These are phyloP conservation scores for Tulasnella sp. DNA, from an alignment of 768 basidiomycete genomes.

Conservation along the genomic window DNA sequence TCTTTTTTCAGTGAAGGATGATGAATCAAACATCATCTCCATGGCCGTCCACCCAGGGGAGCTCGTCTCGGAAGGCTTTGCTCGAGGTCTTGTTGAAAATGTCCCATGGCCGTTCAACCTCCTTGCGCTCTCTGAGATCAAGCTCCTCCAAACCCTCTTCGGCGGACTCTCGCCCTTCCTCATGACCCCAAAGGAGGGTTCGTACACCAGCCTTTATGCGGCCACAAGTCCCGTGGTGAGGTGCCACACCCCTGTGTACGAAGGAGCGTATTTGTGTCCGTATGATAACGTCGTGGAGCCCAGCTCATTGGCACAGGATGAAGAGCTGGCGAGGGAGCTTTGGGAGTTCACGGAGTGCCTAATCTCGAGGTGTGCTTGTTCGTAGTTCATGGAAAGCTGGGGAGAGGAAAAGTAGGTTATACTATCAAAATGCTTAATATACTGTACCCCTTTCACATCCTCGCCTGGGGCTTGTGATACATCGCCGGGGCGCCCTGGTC, in stretches of 20 bases:
- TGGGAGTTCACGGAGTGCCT: background rate
- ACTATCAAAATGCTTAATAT: no score
- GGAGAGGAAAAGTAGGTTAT: no score
- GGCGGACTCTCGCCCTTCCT: no score
- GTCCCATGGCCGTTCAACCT: no score
- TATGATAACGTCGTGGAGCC: background rate
- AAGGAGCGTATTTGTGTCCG: background rate
- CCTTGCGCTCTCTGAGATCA: no score
- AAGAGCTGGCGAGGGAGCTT: background rate
- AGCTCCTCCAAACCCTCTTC: no score
- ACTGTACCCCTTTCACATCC: no score
- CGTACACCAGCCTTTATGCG: background rate
- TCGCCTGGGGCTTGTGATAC: no score
- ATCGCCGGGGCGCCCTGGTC: no score
- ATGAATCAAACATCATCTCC: constrained; percentile 31
- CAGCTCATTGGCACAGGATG: background rate
- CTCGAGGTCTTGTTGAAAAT: no score
- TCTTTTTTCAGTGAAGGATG: constrained; percentile 28
- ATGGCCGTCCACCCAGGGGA: constrained; percentile 37
- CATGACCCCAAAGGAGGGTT: background rate
- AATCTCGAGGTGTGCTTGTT: background rate
- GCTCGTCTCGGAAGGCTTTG: constrained; percentile 26
- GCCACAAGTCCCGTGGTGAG: background rate
- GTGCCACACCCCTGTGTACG: background rate
- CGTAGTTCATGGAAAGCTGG: no score